Base-by-base conservation (phyloP, 352 stramenopile genomes). In the Thraustochytrium sp. region DNA sequence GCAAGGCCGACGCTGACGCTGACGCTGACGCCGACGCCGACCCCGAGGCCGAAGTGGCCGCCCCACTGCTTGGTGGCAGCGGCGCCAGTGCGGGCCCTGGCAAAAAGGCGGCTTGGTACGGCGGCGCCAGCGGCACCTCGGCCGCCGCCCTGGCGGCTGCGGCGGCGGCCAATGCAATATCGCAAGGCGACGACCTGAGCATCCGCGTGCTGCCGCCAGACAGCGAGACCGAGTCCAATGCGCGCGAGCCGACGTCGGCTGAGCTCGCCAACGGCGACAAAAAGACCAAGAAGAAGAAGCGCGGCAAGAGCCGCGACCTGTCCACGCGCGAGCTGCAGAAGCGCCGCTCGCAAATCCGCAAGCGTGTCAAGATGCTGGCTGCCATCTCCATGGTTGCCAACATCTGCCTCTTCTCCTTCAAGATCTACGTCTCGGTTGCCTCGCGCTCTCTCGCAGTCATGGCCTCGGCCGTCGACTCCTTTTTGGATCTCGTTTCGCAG, bases 391-490 rank as follows among this genome's bases (percentile, higher is more conserved):
- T 84, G 44, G 36, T 78, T 48, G 56, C 75, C 40, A 84, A 84
- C 61, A 34, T 84, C 29, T 42, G 34, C 23, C 75, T 84, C 29
- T 84, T 84, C 5, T 38, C 63, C 23, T 73, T 80, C 44, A 84
- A 84, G 38, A 84, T 84, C n/a, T 84, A 84, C 44, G 56, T 84
- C 16, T 84, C 61, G 2, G 56, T 84, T 36, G 49, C 54, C 23
- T 84, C 64, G 21, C 75, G 61, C 55, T 84, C 75, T 8, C 49
- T 84, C 23, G 75, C 75, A n/a, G 75, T 84, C 36, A 73, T 84
- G 55, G 75, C 75, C 0, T 83, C 59, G 3, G 75, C 75, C 18
- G 56, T 84, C 59, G 75, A 84, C 49, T 84, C 75, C 0, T 80
- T 84, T 53, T 61, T 84, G 34, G 75, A 84, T 29, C 61, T 84